Evolutionary conservation across 768 basidiomycete genomes (phyloP), one percentile per base, ranked within the genome.

Genomic region (Mycena amicta): DNA sequence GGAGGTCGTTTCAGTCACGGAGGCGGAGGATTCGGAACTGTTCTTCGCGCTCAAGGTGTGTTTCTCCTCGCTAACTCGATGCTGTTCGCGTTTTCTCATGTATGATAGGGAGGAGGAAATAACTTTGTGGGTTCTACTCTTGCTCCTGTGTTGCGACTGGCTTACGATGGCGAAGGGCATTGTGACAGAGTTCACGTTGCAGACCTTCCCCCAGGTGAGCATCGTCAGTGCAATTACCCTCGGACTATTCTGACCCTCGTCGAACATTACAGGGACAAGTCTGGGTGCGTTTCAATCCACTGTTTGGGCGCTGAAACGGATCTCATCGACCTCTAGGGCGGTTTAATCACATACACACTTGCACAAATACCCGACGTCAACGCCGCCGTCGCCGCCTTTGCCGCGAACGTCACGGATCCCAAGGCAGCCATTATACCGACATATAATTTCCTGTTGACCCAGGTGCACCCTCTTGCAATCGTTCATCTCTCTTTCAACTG

Each of bases 71-170:
- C n/a, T n/a, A n/a, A n/a, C n/a, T n/a, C n/a, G n/a, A n/a, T n/a
- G 11, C 1, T 18, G 33, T 37, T 49, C 1, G 20, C 12, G 27
- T 27, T 4, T 27, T 20, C 22, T 52, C 37, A 16, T 45, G 20
- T 39, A 13, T 23, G 6, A 2, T 11, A 86, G 83, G 87, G 87
- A 29, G 86, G 86, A 11, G 67, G 76, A 61, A 87, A 89, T 61
- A 89, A 88, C 60, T 87, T 85, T 57, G 78, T 74, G n/a, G n/a
- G n/a, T n/a, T n/a, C n/a, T n/a, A n/a, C n/a, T n/a, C n/a, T n/a
- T n/a, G n/a, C n/a, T n/a, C n/a, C n/a, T n/a, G n/a, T n/a, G n/a
- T n/a, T n/a, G n/a, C n/a, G n/a, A n/a, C n/a, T n/a, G n/a, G n/a
- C n/a, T n/a, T n/a, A n/a, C n/a, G n/a, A n/a, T n/a, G n/a, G n/a